A percentile compares a stretch with the other conserved stretches of the same genome.
These are phyloP conservation scores for Vigna radiata DNA, from an alignment of 306 rosid genomes.

Conservation along the genomic window DNA sequence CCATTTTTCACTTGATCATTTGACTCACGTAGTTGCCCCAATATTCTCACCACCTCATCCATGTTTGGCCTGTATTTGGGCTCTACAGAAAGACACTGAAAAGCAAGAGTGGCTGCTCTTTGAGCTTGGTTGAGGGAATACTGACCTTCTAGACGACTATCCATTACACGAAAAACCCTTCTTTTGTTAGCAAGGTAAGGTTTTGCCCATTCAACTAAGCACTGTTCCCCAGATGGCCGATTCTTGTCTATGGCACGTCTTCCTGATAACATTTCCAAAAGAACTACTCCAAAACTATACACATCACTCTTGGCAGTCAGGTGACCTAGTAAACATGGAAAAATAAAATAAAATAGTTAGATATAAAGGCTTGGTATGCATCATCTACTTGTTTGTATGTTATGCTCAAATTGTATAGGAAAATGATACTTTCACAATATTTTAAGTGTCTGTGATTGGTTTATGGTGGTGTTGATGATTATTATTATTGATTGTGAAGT, in stretches of 20 bases:
- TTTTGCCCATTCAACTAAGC: slow-evolving; percentile 83
- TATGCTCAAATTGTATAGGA: too few species aligned
- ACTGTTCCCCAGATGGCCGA: slow-evolving; percentile 84
- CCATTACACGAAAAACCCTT: slow-evolving; percentile 66
- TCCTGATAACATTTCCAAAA: slow-evolving; percentile 79
- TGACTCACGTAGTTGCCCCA: slow-evolving; percentile 70
- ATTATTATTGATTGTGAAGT: too few species aligned
- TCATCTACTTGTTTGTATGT: too few species aligned
- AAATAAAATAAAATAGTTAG: background rate
- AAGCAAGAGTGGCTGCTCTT: slow-evolving; percentile 67
- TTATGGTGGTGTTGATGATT: too few species aligned
- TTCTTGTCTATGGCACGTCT: slow-evolving; percentile 78
- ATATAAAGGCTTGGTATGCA: background rate
- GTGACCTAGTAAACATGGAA: slow-evolving; percentile 59
- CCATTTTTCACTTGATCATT: slow-evolving; percentile 39
- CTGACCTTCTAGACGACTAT: slow-evolving; percentile 72
- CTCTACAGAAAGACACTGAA: slow-evolving; percentile 66
- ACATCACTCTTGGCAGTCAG: slow-evolving; percentile 80
- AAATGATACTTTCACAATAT: too few species aligned
- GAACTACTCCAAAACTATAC: slow-evolving; percentile 92
- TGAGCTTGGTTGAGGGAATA: slow-evolving; percentile 61
- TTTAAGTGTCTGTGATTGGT: too few species aligned
- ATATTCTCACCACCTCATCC: slow-evolving; percentile 61
- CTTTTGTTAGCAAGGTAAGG: slow-evolving; percentile 69
- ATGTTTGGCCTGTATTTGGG: slow-evolving; percentile 67